A percentile compares a stretch with the other conserved stretches of the same genome.
Conservation (phyloP, 371 early-diverging fungal species). For the Mortierella polycephala region DNA sequence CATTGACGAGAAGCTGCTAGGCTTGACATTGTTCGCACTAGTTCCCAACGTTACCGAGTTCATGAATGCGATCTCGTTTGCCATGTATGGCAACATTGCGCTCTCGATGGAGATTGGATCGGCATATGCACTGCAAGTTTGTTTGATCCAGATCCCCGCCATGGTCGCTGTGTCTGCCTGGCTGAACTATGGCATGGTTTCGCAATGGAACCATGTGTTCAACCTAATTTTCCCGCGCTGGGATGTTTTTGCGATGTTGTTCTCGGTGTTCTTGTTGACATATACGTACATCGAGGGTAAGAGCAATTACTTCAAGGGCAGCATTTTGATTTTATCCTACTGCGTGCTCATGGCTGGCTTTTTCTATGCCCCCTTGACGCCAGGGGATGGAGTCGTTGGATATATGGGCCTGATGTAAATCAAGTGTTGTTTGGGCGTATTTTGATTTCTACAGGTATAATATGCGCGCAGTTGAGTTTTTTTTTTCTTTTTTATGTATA, state of each 20-base stretch:
- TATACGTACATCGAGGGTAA: conserved; percentile 94
- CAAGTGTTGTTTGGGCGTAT: not conserved
- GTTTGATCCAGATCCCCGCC: conserved; percentile 91
- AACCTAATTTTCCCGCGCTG: conserved; percentile 90
- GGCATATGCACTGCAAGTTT: conserved; percentile 94
- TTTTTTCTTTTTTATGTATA: not conserved
- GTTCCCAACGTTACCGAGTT: conserved; percentile 97
- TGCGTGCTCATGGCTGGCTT: conserved; percentile 80
- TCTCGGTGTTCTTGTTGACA: conserved; percentile 85
- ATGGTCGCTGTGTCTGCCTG: conserved; percentile 86
- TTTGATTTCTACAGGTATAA: not conserved
- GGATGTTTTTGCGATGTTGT: conserved; percentile 86
- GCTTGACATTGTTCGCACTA: conserved; percentile 92
- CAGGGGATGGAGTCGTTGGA: not conserved
- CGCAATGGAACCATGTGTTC: conserved; percentile 48
- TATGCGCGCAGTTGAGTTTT: too few relatives aligned
- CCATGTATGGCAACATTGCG: conserved; percentile 89
- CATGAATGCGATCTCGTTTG: conserved; percentile 95
- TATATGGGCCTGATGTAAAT: not conserved
- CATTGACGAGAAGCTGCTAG: conserved; percentile 88
- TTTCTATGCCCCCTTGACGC: conserved; percentile 69
- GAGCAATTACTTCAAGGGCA: conserved; percentile 94
- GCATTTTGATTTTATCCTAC: conserved; percentile 87
- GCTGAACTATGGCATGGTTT: conserved; percentile 57
- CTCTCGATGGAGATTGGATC: conserved; percentile 96